Evolutionary conservation across 129 eudicot genomes (phyloP).

Genomic region (Helichrysum umbraculigerum): DNA sequence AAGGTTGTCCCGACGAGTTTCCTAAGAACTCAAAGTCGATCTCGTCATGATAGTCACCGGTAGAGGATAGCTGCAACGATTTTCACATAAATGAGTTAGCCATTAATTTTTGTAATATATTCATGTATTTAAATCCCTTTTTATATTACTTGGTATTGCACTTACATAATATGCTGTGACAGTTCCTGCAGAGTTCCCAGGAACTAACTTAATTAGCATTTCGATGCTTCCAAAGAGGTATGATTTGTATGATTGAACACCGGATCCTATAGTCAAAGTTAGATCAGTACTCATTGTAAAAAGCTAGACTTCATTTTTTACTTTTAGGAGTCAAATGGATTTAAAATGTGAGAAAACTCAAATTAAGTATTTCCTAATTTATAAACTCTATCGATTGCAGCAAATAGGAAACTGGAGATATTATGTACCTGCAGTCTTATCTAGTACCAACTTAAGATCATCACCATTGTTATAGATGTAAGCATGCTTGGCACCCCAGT

Average conservation of each 20-base stretch:
- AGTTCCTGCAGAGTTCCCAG: constrained; percentile 72
- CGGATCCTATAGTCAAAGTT: constrained; percentile 47
- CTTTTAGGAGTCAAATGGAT: neutral
- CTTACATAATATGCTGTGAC: constrained; percentile 75
- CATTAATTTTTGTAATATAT: neutral
- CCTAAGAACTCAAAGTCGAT: constrained; percentile 88
- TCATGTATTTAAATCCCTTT: neutral
- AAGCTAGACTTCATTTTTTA: neutral
- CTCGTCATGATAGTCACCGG: constrained; percentile 61
- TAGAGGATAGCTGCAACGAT: constrained; percentile 58
- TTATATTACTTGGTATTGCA: constrained; percentile 2
- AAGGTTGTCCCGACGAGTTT: constrained; percentile 65
- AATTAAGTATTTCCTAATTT: no score
- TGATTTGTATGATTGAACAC: constrained; percentile 43
- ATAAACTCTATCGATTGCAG: no score
- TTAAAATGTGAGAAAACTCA: neutral
- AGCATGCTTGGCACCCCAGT: constrained; percentile 50
- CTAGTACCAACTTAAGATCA: constrained; percentile 49
- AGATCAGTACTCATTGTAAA: neutral
- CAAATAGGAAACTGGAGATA: neutral
- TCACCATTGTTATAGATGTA: constrained; percentile 35
- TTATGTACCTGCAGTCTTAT: constrained; percentile 47
- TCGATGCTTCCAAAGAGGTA: constrained; percentile 63
- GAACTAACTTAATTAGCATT: constrained; percentile 57
- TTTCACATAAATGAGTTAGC: neutral